phyloP scores from a whole-genome alignment of 2,329 filamentous ascomycete genomes.

The Phialocephala sp. region DNA sequence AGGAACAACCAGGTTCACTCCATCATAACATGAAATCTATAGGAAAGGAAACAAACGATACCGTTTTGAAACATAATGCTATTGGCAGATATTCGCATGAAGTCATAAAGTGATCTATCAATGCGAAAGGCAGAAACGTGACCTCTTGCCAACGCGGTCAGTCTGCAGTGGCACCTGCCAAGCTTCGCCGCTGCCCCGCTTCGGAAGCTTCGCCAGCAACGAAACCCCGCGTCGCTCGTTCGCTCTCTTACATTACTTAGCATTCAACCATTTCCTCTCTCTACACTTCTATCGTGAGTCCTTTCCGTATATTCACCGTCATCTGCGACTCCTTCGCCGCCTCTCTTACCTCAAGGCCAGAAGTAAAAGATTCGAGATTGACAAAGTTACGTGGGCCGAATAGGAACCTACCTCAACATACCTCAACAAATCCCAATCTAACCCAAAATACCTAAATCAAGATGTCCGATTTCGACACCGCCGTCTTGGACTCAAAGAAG shows the following conservation, averaged over 20 bases:
- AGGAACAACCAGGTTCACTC: background rate
- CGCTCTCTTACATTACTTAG: background rate
- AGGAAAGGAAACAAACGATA: background rate
- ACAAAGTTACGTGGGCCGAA: background rate
- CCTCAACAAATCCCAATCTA: constrained; percentile 2
- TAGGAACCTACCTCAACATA: background rate
- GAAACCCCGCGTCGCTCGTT: background rate
- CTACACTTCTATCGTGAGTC: constrained; percentile 1
- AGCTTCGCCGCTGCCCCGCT: constrained; percentile 1
- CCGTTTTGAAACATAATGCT: background rate
- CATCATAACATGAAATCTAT: background rate
- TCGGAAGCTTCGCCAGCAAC: background rate
- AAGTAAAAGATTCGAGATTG: background rate
- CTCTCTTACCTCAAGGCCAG: background rate
- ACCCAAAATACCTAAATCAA: background rate
- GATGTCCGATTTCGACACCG: constrained; percentile 56
- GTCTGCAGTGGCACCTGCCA: background rate
- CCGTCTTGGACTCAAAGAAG: constrained; percentile 69
- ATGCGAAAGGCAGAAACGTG: background rate
- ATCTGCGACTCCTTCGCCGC: too few relatives aligned
- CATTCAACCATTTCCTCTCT: background rate
- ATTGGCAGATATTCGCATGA: background rate
- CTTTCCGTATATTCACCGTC: background rate
- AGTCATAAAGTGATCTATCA: background rate
- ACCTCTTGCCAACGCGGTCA: background rate